Conservation (phyloP, 805 yeast species). For the Saturnispora ahearnii region DNA sequence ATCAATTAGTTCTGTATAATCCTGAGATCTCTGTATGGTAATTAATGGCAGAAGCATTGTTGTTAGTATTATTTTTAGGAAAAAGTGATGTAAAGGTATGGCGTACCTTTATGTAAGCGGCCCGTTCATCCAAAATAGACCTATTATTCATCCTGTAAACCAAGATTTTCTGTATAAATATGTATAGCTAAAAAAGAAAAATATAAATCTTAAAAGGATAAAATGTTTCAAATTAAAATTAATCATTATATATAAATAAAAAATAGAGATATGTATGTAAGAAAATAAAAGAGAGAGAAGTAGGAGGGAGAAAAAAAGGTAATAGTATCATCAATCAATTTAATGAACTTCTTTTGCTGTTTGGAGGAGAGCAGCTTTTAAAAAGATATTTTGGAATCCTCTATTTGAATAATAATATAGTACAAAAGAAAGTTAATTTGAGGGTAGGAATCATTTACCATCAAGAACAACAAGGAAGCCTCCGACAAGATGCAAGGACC, state of each 20-base stretch:
- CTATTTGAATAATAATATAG: background rate
- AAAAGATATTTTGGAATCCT: background rate
- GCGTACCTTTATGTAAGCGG: slow-evolving; percentile 4
- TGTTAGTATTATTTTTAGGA: background rate
- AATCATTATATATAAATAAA: background rate
- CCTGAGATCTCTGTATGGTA: slow-evolving; percentile 24
- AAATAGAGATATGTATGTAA: background rate
- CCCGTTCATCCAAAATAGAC: slow-evolving; percentile 3
- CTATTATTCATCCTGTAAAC: background rate
- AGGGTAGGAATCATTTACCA: slow-evolving; percentile 11
- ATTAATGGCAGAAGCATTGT: background rate
- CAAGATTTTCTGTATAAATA: background rate
- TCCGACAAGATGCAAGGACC: slow-evolving; percentile 90
- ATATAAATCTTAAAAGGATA: background rate
- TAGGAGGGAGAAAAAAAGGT: background rate
- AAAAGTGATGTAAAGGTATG: no score
- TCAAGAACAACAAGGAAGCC: slow-evolving; percentile 85
- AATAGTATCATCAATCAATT: background rate
- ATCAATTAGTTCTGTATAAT: slow-evolving; percentile 31
- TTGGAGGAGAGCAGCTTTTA: background rate
- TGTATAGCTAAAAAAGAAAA: background rate
- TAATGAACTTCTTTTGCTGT: background rate
- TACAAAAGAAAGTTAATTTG: background rate
- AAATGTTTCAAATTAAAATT: background rate
- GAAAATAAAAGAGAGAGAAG: background rate